These are phyloP conservation scores for Dictyostelium intermedium DNA, from an alignment of 78 protist genomes.

Conservation along the genomic window DNA sequence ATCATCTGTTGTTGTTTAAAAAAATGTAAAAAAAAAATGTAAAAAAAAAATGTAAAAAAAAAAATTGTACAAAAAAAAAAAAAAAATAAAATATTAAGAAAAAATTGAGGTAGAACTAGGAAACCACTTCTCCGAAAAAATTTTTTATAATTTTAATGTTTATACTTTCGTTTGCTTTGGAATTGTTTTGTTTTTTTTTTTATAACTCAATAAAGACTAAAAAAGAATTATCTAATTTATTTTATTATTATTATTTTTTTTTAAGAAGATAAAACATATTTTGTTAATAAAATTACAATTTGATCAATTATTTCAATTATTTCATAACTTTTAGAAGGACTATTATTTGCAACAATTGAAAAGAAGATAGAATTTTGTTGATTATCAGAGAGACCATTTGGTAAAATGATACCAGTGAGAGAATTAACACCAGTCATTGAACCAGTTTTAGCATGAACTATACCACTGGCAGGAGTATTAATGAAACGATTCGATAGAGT, in stretches of 20 bases:
- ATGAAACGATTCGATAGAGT: conserved; percentile 7
- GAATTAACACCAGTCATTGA: conserved; percentile 55
- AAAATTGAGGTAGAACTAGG: too few relatives aligned
- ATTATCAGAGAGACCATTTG: not conserved
- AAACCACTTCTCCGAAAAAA: too few relatives aligned
- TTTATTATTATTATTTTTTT: not conserved
- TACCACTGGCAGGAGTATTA: not conserved
- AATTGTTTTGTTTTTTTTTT: too few relatives aligned
- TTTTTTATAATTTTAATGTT: too few relatives aligned
- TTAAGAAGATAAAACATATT: not conserved
- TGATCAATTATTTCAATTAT: conserved; percentile 14
- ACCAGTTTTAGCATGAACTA: conserved; percentile 64
- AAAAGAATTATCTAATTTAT: too few relatives aligned
- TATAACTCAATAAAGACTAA: too few relatives aligned
- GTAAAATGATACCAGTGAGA: conserved; percentile 33
- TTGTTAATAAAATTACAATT: conserved; percentile 27
- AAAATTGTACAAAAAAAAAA: too few relatives aligned
- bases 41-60: too few relatives aligned
- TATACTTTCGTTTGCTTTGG: too few relatives aligned
- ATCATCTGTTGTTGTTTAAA: too few relatives aligned
- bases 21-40: too few relatives aligned
- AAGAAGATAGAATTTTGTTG: conserved; percentile 23
- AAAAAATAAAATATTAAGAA: too few relatives aligned
- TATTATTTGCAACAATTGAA: conserved; percentile 39
- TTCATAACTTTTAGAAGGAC: not conserved